Conservation (phyloP, 495 filamentous ascomycete genomes). For the Paragyromitra xinjiangensis region DNA sequence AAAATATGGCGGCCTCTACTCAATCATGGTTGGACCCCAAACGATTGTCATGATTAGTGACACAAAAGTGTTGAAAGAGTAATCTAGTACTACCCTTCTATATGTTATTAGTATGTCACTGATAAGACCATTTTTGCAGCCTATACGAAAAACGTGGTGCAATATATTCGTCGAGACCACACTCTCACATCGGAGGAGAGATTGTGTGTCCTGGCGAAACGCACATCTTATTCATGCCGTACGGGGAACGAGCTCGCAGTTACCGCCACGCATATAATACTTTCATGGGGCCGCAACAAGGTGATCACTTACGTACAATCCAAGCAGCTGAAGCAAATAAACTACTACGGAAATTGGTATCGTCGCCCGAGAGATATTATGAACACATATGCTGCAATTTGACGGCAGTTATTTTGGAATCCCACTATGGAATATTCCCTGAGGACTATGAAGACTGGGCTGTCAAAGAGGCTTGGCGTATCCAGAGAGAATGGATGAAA, state of each 20-base stretch:
- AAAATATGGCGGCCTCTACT: constrained; percentile 59
- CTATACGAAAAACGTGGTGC: constrained; percentile 50
- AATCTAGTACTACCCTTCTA: background rate
- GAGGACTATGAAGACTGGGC: constrained; percentile 16
- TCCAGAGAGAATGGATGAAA: constrained; percentile 18
- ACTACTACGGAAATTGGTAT: constrained; percentile 32
- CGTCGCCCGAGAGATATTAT: constrained; percentile 39
- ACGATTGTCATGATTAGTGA: constrained; percentile 23
- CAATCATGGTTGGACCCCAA: constrained; percentile 16
- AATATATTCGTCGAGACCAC: constrained; percentile 51
- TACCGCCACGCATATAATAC: constrained; percentile 32
- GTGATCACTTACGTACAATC: constrained; percentile 29
- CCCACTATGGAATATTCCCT: constrained; percentile 27
- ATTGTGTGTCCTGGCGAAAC: constrained; percentile 39
- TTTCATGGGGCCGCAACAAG: constrained; percentile 25
- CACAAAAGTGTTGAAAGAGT: constrained; percentile 23
- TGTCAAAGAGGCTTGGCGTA: constrained; percentile 10
- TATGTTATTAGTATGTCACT: background rate
- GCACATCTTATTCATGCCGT: constrained; percentile 46
- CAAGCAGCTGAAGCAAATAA: constrained; percentile 43
- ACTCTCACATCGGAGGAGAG: constrained; percentile 33
- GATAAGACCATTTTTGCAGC: background rate
- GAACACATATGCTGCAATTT: constrained; percentile 48
- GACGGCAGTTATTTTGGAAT: constrained; percentile 47
- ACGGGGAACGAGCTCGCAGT: constrained; percentile 31